A percentile compares a stretch with the other conserved stretches of the same genome.
phyloP scores from a whole-genome alignment of 495 filamentous ascomycete species.

The Xylaria castorea region DNA sequence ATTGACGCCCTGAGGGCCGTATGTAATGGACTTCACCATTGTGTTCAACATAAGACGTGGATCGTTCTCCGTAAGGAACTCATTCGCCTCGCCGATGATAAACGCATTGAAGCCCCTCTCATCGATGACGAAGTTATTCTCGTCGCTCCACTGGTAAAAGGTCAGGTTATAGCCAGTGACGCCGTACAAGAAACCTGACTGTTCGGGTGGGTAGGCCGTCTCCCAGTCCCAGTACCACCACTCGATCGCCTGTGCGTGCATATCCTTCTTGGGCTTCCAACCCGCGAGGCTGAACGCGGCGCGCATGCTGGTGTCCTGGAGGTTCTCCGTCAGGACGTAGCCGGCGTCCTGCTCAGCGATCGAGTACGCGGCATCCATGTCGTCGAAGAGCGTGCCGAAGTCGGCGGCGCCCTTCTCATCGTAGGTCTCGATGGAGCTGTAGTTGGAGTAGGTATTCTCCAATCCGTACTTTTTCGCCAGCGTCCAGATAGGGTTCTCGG shows the following conservation, averaged over 20 bases:
- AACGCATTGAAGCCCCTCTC: constrained; percentile 70
- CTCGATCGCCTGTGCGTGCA: constrained; percentile 66
- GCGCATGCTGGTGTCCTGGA: constrained; percentile 69
- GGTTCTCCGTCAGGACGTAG: constrained; percentile 61
- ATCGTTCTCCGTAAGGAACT: constrained; percentile 64
- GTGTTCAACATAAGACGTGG: constrained; percentile 66
- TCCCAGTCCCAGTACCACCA: constrained; percentile 66
- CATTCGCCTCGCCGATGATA: constrained; percentile 66
- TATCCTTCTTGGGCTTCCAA: constrained; percentile 69
- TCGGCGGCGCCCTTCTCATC: constrained; percentile 61
- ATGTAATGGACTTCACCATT: constrained; percentile 64
- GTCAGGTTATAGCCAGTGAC: constrained; percentile 45
- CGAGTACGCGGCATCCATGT: constrained; percentile 58
- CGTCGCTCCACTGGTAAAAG: constrained; percentile 53
- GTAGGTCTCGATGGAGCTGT: constrained; percentile 65
- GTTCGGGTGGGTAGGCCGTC: constrained; percentile 55
- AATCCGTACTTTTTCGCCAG: constrained; percentile 70
- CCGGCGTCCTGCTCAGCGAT: constrained; percentile 63
- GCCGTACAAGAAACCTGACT: constrained; percentile 42
- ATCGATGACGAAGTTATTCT: constrained; percentile 73
- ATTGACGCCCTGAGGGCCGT: constrained; percentile 60
- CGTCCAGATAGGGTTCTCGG: constrained; percentile 74
- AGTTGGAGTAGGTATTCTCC: constrained; percentile 69
- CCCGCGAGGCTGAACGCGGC: constrained; percentile 65
- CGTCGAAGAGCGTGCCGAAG: constrained; percentile 58